These are phyloP conservation scores for Funneliformis geosporum DNA, from an alignment of 192 early-diverging fungal species.

Conservation along the genomic window DNA sequence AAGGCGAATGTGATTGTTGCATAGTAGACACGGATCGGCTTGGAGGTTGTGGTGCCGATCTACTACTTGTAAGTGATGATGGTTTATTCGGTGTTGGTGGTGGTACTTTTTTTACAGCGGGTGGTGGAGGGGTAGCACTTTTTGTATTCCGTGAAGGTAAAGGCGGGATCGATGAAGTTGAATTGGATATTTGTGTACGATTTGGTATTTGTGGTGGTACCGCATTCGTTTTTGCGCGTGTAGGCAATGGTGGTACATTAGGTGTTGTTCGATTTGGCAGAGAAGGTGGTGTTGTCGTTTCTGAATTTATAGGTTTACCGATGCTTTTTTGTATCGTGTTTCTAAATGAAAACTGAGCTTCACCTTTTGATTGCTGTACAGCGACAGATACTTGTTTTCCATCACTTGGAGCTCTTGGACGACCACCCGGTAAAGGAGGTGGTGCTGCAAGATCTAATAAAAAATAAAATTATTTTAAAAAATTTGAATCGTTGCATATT, in stretches of 20 bases:
- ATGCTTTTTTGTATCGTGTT: not conserved
- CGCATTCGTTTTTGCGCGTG: constrained; percentile 33
- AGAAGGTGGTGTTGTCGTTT: constrained; percentile 9
- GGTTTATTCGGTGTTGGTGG: constrained; percentile 34
- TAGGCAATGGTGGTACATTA: constrained; percentile 31
- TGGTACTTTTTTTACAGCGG: constrained; percentile 26
- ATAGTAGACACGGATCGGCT: not conserved
- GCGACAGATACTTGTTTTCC: not conserved
- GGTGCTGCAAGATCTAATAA: constrained; percentile 27
- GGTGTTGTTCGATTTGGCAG: constrained; percentile 27
- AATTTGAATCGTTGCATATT: too few relatives aligned
- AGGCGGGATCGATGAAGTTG: not conserved
- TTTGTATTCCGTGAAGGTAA: not conserved
- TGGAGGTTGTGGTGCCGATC: constrained; percentile 33
- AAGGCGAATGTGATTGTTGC: constrained; percentile 22
- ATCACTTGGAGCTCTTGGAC: constrained; percentile 26
- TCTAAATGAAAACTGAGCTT: not conserved
- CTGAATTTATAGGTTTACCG: not conserved
- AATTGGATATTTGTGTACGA: not conserved
- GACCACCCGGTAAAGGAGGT: constrained; percentile 29
- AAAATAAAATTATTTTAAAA: not conserved
- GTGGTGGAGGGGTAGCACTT: not conserved
- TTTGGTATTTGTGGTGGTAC: constrained; percentile 30
- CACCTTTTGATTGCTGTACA: constrained; percentile 9
- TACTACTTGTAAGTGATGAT: constrained; percentile 32